These are phyloP conservation scores for Lipomyces anomalus DNA, from an alignment of 805 yeast species.

Conservation along the genomic window DNA sequence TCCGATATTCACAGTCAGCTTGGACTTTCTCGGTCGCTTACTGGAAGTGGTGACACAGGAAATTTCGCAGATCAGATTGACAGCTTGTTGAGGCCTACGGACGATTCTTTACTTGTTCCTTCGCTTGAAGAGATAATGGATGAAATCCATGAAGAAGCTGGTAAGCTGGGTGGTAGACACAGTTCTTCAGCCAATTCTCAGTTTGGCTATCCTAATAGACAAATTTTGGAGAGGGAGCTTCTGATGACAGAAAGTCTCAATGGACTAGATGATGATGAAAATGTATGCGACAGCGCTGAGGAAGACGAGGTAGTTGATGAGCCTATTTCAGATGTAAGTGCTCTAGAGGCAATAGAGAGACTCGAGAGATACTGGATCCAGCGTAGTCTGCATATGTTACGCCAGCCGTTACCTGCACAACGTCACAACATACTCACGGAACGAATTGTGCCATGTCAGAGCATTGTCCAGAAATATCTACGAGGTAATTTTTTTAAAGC, in stretches of 20 bases:
- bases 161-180: background rate
- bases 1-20: too few species aligned
- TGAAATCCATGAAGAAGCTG: slow-evolving; percentile 18
- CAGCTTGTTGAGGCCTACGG: background rate
- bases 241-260: background rate
- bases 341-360: slow-evolving; percentile 11
- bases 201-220: too few species aligned
- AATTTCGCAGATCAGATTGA: background rate
- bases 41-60: too few species aligned
- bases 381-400: slow-evolving; percentile 10
- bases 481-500: too few species aligned
- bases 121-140: slow-evolving; percentile 18
- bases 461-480: too few species aligned
- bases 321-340: slow-evolving; percentile 7
- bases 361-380: slow-evolving; percentile 17
- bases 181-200: background rate
- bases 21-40: too few species aligned
- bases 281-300: background rate
- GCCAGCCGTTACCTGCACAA: slow-evolving; percentile 11
- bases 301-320: background rate
- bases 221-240: too few species aligned
- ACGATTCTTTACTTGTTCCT: slow-evolving; percentile 7
- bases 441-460: too few species aligned
- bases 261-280: background rate
- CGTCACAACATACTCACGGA: slow-evolving; percentile 15